phyloP scores from a whole-genome alignment of 1,284 basidiomycete genomes.

The Cryptococcus sp. region DNA sequence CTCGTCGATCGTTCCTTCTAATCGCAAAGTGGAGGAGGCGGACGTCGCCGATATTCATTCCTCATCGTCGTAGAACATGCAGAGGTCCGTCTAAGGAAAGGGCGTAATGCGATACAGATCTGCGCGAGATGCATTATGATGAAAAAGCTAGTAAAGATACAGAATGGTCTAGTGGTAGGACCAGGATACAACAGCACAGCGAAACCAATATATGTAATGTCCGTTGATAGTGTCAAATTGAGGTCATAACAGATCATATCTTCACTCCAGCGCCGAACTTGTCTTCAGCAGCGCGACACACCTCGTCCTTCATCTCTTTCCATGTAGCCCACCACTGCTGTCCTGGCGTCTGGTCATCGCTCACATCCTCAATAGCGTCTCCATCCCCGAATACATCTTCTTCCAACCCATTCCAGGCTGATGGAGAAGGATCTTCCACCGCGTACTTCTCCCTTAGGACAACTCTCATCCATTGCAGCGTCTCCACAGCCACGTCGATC shows the following conservation, averaged over 20 bases:
- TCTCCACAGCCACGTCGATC: conserved; percentile 65
- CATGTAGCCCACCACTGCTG: conserved; percentile 72
- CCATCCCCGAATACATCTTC: neutral
- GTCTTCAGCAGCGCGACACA: conserved; percentile 63
- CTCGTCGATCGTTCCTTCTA: no score
- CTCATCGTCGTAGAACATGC: no score
- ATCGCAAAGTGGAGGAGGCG: no score
- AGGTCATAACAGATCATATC: conserved; percentile 11
- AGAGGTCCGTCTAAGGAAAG: no score
- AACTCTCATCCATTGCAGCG: conserved; percentile 72
- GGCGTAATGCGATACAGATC: neutral
- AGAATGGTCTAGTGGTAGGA: neutral
- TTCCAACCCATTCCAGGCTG: no score
- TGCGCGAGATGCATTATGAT: neutral
- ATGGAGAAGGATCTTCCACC: conserved; percentile 2
- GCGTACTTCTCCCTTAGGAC: conserved; percentile 36
- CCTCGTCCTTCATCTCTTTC: conserved; percentile 61
- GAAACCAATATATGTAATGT: neutral
- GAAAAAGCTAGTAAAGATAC: neutral
- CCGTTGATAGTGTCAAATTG: no score
- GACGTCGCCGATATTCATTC: no score
- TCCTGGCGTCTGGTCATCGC: conserved; percentile 22
- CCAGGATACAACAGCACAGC: neutral
- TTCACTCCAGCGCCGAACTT: conserved; percentile 65
- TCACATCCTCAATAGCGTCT: neutral